These are phyloP conservation scores for Metschnikowia drakensbergensis DNA, from an alignment of 805 yeast species.

Conservation along the genomic window DNA sequence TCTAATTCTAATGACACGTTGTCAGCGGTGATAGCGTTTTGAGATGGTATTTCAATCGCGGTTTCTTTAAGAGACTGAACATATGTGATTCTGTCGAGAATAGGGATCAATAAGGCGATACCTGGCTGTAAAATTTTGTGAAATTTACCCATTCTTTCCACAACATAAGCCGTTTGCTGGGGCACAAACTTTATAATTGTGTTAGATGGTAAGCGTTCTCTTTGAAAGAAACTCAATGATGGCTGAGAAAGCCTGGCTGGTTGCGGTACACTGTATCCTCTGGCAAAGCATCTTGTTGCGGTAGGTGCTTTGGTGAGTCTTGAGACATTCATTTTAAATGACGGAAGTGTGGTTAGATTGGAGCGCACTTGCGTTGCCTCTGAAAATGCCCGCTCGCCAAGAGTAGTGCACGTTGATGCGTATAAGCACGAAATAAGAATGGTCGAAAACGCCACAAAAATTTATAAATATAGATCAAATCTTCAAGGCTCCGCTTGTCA, in stretches of 20 bases:
- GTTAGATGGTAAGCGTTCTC: conserved; percentile 65
- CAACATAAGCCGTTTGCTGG: conserved; percentile 88
- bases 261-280: conserved; percentile 9
- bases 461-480: too few relatives aligned
- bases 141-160: conserved; percentile 87
- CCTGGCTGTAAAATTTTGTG: conserved; percentile 67
- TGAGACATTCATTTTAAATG: conserved; percentile 3
- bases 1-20: conserved; percentile 82
- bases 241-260: conserved; percentile 9
- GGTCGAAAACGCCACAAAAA: background rate
- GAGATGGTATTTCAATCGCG: conserved; percentile 82
- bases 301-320: background rate
- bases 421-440: background rate
- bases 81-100: conserved; percentile 71
- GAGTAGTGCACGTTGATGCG: conserved; percentile 1
- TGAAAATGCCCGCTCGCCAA: conserved; percentile 2
- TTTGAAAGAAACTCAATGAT: conserved; percentile 54
- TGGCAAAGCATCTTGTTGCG: background rate
- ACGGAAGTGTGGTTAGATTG: background rate
- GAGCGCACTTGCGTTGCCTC: background rate
- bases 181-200: conserved; percentile 78
- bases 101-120: conserved; percentile 65
- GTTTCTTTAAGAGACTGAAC: conserved; percentile 80
- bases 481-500: too few relatives aligned
- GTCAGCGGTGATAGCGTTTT: conserved; percentile 81